Evolutionary conservation across 2,329 filamentous ascomycete species (phyloP).

Genomic region (Exophiala aquamarina): DNA sequence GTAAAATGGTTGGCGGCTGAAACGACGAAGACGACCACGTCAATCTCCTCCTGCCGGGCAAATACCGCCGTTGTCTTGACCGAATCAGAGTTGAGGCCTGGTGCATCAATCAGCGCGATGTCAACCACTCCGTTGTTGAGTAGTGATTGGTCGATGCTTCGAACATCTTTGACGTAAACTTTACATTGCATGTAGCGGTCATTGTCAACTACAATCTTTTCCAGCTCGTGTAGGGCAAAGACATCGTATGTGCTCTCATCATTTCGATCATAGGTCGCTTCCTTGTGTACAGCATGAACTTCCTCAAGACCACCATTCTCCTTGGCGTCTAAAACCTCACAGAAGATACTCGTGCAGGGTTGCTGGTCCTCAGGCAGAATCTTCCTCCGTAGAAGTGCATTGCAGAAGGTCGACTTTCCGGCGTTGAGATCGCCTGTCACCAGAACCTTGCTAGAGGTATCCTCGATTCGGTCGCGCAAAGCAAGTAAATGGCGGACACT

Average conservation of each 20-base stretch:
- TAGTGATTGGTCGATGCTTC: conserved; percentile 86
- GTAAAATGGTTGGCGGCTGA: conserved; percentile 98
- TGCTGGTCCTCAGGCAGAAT: conserved; percentile 95
- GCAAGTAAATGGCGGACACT: conserved; percentile 88
- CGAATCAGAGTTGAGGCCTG: conserved; percentile 92
- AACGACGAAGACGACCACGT: conserved; percentile 97
- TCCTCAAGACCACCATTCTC: conserved; percentile 92
- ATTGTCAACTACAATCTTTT: conserved; percentile 87
- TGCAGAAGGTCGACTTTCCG: conserved; percentile 98
- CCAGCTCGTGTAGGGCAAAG: conserved; percentile 73
- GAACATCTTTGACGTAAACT: conserved; percentile 88
- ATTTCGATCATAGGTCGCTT: conserved; percentile 76
- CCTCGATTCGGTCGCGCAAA: conserved; percentile 89
- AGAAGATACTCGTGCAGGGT: conserved; percentile 97
- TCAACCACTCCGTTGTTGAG: conserved; percentile 98
- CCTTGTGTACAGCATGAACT: conserved; percentile 89
- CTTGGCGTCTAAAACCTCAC: conserved; percentile 87
- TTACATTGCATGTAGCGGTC: conserved; percentile 91
- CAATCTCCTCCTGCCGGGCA: conserved; percentile 95
- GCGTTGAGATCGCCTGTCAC: conserved; percentile 96
- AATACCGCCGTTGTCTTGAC: conserved; percentile 97
- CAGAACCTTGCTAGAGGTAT: conserved; percentile 94
- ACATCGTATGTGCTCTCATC: conserved; percentile 95
- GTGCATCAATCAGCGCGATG: conserved; percentile 95
- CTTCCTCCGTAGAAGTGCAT: conserved; percentile 89